phyloP scores from a whole-genome alignment of 768 basidiomycete genomes.

The Mycena vulgaris region DNA sequence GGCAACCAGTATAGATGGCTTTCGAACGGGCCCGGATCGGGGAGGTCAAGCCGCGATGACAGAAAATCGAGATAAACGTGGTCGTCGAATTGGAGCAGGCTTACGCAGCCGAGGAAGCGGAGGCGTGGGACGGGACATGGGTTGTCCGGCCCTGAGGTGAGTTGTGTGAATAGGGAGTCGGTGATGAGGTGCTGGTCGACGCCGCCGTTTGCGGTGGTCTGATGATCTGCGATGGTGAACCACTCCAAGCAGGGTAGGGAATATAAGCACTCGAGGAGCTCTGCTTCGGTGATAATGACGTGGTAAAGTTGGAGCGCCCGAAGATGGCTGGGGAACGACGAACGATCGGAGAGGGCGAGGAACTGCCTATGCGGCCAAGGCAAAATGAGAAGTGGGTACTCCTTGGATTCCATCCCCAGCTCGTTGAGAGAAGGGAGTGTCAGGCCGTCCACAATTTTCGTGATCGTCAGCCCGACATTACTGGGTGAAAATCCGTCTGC shows the following conservation, averaged over 20 bases:
- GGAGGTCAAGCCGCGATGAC: not conserved
- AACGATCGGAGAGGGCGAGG: conserved; percentile 11
- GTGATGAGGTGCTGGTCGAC: not conserved
- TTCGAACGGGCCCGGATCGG: not conserved
- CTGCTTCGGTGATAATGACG: not conserved
- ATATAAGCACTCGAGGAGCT: conserved; percentile 14
- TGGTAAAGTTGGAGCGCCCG: not conserved
- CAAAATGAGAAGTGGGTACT: not conserved
- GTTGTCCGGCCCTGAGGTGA: not conserved
- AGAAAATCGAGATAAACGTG: not conserved
- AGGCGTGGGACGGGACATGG: not conserved
- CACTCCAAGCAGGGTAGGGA: not conserved
- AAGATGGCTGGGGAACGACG: not conserved
- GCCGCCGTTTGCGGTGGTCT: not conserved
- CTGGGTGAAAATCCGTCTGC: not conserved
- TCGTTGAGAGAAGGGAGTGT: not conserved
- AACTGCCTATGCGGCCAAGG: conserved; percentile 10
- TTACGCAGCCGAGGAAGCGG: not conserved
- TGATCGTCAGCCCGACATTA: not conserved
- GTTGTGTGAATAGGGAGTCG: not conserved
- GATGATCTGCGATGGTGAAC: conserved; percentile 11
- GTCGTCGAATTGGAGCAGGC: not conserved
- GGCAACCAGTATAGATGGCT: not conserved
- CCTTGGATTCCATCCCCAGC: not conserved
- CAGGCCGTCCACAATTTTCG: not conserved